Evolutionary conservation across 2,329 filamentous ascomycete genomes (phyloP).

Genomic region (Camillea tinctor): DNA sequence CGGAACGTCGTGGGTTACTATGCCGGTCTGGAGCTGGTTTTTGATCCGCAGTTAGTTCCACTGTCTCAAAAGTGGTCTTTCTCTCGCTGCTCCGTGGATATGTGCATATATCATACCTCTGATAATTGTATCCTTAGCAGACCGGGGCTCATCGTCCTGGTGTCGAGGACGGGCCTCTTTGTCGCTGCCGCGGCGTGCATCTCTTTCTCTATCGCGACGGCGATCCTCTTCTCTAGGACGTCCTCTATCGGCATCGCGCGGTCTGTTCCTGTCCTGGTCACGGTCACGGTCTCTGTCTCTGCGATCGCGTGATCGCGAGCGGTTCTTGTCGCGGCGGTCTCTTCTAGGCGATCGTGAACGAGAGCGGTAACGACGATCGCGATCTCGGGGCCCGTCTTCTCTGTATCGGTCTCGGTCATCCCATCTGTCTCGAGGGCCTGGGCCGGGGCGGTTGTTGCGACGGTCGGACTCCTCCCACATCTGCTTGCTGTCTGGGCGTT

Average conservation of each 20-base stretch:
- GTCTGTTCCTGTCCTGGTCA: slow-evolving; percentile 39
- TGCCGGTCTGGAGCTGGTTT: slow-evolving; percentile 18
- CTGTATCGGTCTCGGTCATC: slow-evolving; percentile 32
- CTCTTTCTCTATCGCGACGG: slow-evolving; percentile 18
- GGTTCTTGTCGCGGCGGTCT: slow-evolving; percentile 33
- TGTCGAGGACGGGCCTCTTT: slow-evolving; percentile 17
- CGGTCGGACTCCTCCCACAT: slow-evolving; percentile 60
- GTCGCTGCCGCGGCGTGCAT: slow-evolving; percentile 22
- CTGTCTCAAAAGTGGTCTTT: background rate
- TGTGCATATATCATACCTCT: slow-evolving; percentile 16
- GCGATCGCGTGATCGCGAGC: slow-evolving; percentile 37
- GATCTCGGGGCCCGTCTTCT: slow-evolving; percentile 27
- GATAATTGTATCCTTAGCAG: slow-evolving; percentile 8
- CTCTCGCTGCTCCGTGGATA: background rate
- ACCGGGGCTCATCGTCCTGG: slow-evolving; percentile 15
- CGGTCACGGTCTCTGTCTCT: slow-evolving; percentile 38
- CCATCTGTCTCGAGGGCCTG: slow-evolving; percentile 25
- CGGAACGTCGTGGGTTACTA: slow-evolving; percentile 21
- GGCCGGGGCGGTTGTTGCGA: slow-evolving; percentile 33
- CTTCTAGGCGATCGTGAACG: slow-evolving; percentile 26
- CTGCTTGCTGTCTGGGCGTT: slow-evolving; percentile 54
- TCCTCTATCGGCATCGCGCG: slow-evolving; percentile 28
- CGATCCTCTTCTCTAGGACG: slow-evolving; percentile 35
- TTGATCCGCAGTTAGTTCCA: slow-evolving; percentile 6
- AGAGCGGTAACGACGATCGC: slow-evolving; percentile 28